phyloP scores from a whole-genome alignment of 306 rosid genomes.

The Cajanus cajan region DNA sequence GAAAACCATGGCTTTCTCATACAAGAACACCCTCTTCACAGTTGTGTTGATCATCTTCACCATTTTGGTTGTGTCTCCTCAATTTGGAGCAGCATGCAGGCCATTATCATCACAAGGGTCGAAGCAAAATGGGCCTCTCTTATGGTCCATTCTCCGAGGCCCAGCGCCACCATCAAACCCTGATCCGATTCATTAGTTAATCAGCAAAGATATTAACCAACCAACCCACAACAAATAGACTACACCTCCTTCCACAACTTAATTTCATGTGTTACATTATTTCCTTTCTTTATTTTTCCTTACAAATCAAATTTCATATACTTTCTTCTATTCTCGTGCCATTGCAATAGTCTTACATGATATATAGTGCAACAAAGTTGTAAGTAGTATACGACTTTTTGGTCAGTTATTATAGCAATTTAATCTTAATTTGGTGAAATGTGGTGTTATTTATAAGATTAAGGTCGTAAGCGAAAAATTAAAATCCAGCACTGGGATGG shows the following conservation, averaged over 20 bases:
- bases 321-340: not conserved
- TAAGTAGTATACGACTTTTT: not conserved
- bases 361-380: not conserved
- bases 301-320: no score
- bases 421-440: not conserved
- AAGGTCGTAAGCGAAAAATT: no score
- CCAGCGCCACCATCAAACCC: not conserved
- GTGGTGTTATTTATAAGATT: no score
- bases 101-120: not conserved
- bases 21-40: not conserved
- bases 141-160: not conserved
- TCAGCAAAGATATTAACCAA: not conserved
- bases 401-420: not conserved
- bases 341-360: not conserved
- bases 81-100: conserved; percentile 38
- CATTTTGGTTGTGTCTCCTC: conserved; percentile 28
- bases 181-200: not conserved
- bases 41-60: conserved; percentile 15
- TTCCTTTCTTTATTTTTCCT: not conserved
- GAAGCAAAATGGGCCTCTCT: not conserved
- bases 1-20: not conserved
- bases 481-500: no score
- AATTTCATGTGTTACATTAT: not conserved
- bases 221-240: no score
- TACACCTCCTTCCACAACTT: not conserved